These are phyloP conservation scores for Neurospora discreta DNA, from an alignment of 495 filamentous ascomycete species.

Conservation along the genomic window DNA sequence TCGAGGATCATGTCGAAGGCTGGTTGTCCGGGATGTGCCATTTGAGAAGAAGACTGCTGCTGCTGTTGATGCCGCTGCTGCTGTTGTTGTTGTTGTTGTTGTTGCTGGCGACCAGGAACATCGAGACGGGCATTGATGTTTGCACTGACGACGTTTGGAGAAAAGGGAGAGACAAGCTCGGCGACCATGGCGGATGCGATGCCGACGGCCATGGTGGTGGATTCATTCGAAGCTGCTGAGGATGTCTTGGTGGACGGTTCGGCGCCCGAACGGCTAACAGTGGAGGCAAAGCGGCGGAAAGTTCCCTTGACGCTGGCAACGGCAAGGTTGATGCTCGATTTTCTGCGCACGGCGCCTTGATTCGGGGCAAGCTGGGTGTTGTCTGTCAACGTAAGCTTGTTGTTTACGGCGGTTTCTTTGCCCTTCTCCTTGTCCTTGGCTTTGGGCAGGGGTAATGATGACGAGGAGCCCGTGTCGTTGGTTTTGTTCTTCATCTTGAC, in stretches of 20 bases:
- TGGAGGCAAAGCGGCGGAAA: slow-evolving; percentile 21
- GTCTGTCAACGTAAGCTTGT: background rate
- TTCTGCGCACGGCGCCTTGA: slow-evolving; percentile 5
- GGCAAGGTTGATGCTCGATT: slow-evolving; percentile 17
- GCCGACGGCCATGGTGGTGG: slow-evolving; percentile 13
- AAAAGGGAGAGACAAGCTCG: slow-evolving; percentile 13
- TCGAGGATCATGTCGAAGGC: background rate
- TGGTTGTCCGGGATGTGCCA: background rate
- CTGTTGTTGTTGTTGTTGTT: background rate
- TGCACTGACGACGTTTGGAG: slow-evolving; percentile 6
- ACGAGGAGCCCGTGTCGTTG: background rate
- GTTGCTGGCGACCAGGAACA: background rate
- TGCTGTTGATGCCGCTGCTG: slow-evolving; percentile 5
- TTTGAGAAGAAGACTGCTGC: background rate
- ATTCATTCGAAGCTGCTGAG: background rate
- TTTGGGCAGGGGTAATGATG: background rate
- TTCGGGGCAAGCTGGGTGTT: background rate
- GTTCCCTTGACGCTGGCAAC: slow-evolving; percentile 12
- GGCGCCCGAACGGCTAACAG: slow-evolving; percentile 11
- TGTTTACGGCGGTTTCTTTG: background rate
- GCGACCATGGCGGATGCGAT: slow-evolving; percentile 17
- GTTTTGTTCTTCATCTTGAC: slow-evolving; percentile 23
- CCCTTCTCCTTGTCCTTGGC: slow-evolving; percentile 10
- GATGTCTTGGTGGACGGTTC: slow-evolving; percentile 3
- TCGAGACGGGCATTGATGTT: background rate